Conservation (phyloP, 352 stramenopile genomes). For the Pythium phragmitis region DNA sequence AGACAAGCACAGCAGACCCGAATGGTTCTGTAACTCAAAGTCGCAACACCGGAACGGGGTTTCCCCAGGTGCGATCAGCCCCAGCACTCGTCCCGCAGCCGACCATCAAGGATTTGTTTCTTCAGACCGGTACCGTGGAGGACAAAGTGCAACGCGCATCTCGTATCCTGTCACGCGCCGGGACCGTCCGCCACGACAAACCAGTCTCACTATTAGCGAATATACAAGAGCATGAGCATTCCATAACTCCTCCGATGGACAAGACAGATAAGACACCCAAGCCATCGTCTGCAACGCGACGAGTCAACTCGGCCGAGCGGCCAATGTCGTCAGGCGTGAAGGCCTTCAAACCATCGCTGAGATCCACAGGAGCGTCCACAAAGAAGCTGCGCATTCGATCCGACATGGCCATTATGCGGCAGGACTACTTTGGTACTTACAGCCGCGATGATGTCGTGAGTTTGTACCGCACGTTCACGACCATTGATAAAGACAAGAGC, state of each 20-base stretch:
- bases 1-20: not conserved
- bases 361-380: slow-evolving; percentile 10
- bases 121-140: slow-evolving; percentile 34
- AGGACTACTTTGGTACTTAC: slow-evolving; percentile 66
- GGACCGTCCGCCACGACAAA: slow-evolving; percentile 3
- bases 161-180: slow-evolving; percentile 22
- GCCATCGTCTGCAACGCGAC: slow-evolving; percentile 6
- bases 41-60: not conserved
- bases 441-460: slow-evolving; percentile 66
- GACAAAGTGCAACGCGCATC: slow-evolving; percentile 32
- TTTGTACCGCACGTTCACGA: slow-evolving; percentile 70
- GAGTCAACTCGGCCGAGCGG: slow-evolving; percentile 12
- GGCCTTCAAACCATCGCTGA: slow-evolving; percentile 13
- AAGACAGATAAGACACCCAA: slow-evolving; percentile 12
- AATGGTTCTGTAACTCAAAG: not conserved
- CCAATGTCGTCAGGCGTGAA: slow-evolving; percentile 1
- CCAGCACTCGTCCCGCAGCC: slow-evolving; percentile 15
- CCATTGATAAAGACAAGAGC: slow-evolving; percentile 71
- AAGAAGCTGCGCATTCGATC: slow-evolving; percentile 72
- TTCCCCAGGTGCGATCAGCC: slow-evolving; percentile 14
- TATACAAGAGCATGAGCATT: not conserved
- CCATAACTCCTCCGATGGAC: not conserved
- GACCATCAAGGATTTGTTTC: slow-evolving; percentile 41
- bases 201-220: not conserved
- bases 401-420: slow-evolving; percentile 57